phyloP scores from a whole-genome alignment of 257 asterid genomes.

The Solanum boliviense region DNA sequence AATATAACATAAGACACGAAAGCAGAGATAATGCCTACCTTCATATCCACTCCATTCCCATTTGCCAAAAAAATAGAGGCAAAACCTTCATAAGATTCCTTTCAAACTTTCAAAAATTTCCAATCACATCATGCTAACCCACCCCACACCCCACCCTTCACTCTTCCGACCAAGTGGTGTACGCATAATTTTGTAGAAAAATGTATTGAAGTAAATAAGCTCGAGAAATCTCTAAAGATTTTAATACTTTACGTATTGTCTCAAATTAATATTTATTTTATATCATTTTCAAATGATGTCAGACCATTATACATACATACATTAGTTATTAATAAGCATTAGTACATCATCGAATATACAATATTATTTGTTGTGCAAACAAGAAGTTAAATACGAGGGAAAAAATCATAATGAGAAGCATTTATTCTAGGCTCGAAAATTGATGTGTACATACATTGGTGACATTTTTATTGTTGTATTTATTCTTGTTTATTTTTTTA shows the following conservation, averaged over 20 bases:
- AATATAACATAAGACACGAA: background rate
- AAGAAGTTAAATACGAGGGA: background rate
- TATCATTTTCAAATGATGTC: background rate
- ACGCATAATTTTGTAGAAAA: background rate
- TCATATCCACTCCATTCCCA: constrained; percentile 22
- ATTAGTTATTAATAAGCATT: background rate
- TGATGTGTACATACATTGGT: background rate
- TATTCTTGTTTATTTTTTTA: background rate
- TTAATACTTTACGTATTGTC: background rate
- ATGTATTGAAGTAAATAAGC: background rate
- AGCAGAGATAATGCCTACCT: constrained; percentile 17
- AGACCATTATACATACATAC: background rate
- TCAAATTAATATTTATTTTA: background rate
- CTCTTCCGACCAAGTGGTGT: background rate
- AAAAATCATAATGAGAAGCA: background rate
- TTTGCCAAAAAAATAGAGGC: constrained; percentile 2
- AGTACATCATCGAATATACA: background rate
- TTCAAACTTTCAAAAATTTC: background rate
- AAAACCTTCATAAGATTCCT: background rate
- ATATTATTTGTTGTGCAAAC: background rate
- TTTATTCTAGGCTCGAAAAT: background rate
- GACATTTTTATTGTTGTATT: background rate
- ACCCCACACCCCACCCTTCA: background rate
- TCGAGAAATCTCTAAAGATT: no score
- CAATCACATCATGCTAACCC: background rate